These are phyloP conservation scores for Akanthomyces lecanii DNA, from an alignment of 2,329 filamentous ascomycete species.

Conservation along the genomic window DNA sequence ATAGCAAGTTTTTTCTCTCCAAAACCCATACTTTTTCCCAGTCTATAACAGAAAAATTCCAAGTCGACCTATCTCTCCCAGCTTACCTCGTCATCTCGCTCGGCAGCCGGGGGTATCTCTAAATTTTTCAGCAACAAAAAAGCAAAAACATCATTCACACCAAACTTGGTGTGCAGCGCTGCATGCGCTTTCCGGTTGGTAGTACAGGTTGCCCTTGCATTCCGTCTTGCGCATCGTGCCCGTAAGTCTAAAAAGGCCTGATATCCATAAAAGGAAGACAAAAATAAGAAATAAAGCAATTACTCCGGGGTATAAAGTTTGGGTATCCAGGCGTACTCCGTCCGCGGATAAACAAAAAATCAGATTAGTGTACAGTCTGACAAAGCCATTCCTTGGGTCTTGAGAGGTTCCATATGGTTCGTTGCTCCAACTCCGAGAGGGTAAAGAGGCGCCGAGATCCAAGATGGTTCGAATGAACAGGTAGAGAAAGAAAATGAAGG, in stretches of 20 bases:
- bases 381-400: slow-evolving; percentile 23
- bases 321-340: slow-evolving; percentile 15
- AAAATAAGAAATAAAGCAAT: slow-evolving; percentile 26
- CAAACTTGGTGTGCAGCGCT: slow-evolving; percentile 8
- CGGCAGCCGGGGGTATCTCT: slow-evolving; percentile 31
- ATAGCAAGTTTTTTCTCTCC: not conserved
- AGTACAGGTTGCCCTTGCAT: slow-evolving; percentile 30
- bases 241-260: slow-evolving; percentile 13
- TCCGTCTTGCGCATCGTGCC: slow-evolving; percentile 16
- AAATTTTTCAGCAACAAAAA: slow-evolving; percentile 26
- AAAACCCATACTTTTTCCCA: slow-evolving; percentile 6
- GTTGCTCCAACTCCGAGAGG: slow-evolving; percentile 23
- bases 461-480: slow-evolving; percentile 18
- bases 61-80: slow-evolving; percentile 11
- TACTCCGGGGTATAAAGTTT: slow-evolving; percentile 22
- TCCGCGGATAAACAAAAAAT: slow-evolving; percentile 24
- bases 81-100: slow-evolving; percentile 3
- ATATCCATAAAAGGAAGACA: slow-evolving; percentile 20
- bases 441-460: slow-evolving; percentile 15
- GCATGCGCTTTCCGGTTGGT: slow-evolving; percentile 21
- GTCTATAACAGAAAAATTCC: slow-evolving; percentile 14
- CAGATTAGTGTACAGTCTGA: slow-evolving; percentile 29
- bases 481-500: slow-evolving; percentile 19
- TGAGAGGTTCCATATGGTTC: slow-evolving; percentile 20
- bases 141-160: slow-evolving; percentile 13